phyloP scores from a whole-genome alignment of 352 stramenopile genomes.

The Thraustotheca clavata region DNA sequence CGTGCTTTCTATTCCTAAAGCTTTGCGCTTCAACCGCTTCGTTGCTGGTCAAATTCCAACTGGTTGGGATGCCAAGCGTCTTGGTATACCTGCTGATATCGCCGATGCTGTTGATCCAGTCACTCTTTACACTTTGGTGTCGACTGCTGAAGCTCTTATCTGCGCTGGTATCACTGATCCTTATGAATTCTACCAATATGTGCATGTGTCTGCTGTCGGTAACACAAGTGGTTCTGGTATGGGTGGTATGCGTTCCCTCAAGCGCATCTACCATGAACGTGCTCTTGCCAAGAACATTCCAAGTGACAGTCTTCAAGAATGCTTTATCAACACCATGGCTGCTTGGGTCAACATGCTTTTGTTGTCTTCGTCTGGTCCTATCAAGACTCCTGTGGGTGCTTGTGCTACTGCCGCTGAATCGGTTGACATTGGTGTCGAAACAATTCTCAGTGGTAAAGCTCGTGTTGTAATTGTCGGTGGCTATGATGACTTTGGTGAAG shows the following conservation, averaged over 20 bases:
- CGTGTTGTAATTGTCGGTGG: constrained; percentile 78
- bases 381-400: constrained; percentile 82
- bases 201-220: constrained; percentile 81
- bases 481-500: constrained; percentile 83
- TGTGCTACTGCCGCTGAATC: constrained; percentile 82
- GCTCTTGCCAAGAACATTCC: constrained; percentile 58
- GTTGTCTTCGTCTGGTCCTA: constrained; percentile 75
- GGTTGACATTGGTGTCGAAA: constrained; percentile 82
- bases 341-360: constrained; percentile 88
- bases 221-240: constrained; percentile 80
- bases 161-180: constrained; percentile 71
- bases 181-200: constrained; percentile 89
- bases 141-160: constrained; percentile 78
- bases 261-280: constrained; percentile 67
- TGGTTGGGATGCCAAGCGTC: constrained; percentile 73
- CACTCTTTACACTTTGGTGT: constrained; percentile 63
- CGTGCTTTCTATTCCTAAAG: constrained; percentile 72
- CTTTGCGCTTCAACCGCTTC: constrained; percentile 75
- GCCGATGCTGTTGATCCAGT: constrained; percentile 70
- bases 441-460: constrained; percentile 81
- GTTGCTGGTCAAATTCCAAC: constrained; percentile 84
- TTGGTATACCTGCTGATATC: constrained; percentile 75
- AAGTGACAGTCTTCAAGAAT: constrained; percentile 74
- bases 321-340: constrained; percentile 84
- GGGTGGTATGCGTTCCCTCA: constrained; percentile 70